Evolutionary conservation across 768 basidiomycete genomes (phyloP), one percentile per base, ranked within the genome.

Genomic region (Panellus pusillus): DNA sequence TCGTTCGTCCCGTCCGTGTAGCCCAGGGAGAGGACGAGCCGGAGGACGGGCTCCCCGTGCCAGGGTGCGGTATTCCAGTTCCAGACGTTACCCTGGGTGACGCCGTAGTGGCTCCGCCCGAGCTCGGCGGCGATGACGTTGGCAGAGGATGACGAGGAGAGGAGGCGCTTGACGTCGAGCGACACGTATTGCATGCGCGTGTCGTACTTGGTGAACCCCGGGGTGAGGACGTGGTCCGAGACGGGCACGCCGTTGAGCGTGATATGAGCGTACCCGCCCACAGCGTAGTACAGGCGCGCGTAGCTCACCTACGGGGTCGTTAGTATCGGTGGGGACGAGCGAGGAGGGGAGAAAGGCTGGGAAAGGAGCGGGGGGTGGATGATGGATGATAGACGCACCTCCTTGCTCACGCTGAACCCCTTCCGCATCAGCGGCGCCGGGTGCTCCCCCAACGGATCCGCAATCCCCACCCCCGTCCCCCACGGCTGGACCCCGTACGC

Each of bases 151-250:
- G 31, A 38, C n/a, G 24, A 28, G 38, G 24, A 39, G 7, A 57
- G 39, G 4, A 57, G 36, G 13, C 3, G 7, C 29, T 24, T 32
- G 32, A 69, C 68, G 39, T 67, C 66, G 13, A 69, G 17, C 18
- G 53, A 52, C 29, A 69, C 65, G 31, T 67, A 69, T 47, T 67
- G 66, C 40, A 64, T 50, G 31, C 65, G 50, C 14, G 52, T 61
- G 44, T 66, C 66, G 54, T 66, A 69, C 38, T 67, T 69, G 28
- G 68, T 69, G 54, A 69, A 69, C 0, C 68, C 68, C 7, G 66
- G 68, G 6, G 56, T 63, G 2, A 69, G 54, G 14, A 69, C 65
- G 47, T 59, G 64, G 46, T 69, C 64, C 9, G 65, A 66, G 14
- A 63, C 65, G 19, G 62, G 63, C 19, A 32, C 40, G 42, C 68